These are phyloP conservation scores for Tuber microsphaerosporum DNA, from an alignment of 495 filamentous ascomycete genomes.

Conservation along the genomic window DNA sequence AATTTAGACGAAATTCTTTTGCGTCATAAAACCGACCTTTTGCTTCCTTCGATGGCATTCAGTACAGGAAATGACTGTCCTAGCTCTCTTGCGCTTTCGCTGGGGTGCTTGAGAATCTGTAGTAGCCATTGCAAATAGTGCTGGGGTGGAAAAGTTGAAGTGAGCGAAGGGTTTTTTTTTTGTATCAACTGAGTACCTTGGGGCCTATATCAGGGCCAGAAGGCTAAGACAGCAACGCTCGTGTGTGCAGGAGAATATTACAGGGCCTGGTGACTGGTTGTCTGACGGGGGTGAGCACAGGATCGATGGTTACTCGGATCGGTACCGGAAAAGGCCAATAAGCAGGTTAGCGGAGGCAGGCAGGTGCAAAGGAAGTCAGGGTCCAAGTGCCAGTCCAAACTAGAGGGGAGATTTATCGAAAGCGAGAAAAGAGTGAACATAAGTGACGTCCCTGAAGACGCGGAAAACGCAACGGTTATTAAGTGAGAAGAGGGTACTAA, in stretches of 20 bases:
- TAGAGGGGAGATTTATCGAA: not conserved
- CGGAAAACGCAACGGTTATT: not conserved
- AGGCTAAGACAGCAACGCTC: not conserved
- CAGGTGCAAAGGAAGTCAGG: not conserved
- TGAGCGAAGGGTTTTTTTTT: not conserved
- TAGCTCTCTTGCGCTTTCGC: slow-evolving; percentile 50
- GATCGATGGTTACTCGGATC: slow-evolving; percentile 5
- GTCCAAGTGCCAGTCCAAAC: not conserved
- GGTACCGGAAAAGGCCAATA: not conserved
- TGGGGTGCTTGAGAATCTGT: slow-evolving; percentile 18
- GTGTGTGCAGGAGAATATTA: not conserved
- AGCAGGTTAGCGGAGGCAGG: not conserved
- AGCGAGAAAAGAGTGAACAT: not conserved
- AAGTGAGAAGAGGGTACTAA: not conserved
- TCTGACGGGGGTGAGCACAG: not conserved
- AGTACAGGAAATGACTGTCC: slow-evolving; percentile 56
- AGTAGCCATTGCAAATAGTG: slow-evolving; percentile 15
- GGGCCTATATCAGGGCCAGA: not conserved
- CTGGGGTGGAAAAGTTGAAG: slow-evolving; percentile 7
- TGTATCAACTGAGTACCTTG: not conserved
- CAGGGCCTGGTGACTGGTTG: not conserved
- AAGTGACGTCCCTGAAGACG: not conserved
- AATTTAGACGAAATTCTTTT: not conserved
- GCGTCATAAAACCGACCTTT: slow-evolving; percentile 46
- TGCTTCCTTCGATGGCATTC: slow-evolving; percentile 60